Percentiles rank a stretch among this genome's conserved stretches.
Conservation (phyloP, 805 yeast species). For the Priceomyces haplophilus region DNA sequence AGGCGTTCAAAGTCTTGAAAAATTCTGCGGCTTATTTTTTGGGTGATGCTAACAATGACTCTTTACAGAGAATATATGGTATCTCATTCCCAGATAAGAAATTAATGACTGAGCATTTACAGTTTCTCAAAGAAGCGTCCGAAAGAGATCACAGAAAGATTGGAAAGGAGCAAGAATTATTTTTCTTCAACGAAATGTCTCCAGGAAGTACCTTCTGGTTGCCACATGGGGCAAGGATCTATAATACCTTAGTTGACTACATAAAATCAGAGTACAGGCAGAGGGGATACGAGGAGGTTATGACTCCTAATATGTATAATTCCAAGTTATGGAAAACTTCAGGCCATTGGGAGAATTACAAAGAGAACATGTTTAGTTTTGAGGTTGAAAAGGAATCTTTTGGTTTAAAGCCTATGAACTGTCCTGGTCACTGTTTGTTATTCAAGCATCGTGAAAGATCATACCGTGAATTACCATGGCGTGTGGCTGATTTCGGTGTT, state of each 20-base stretch:
- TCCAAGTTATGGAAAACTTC: conserved; percentile 97
- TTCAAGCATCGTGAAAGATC: conserved; percentile 92
- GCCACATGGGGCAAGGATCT: conserved; percentile 98
- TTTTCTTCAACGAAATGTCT: conserved; percentile 92
- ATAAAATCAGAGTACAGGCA: conserved; percentile 80
- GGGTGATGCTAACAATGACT: conserved; percentile 90
- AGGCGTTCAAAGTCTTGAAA: conserved; percentile 89
- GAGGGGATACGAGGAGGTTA: conserved; percentile 97
- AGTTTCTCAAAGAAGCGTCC: conserved; percentile 93
- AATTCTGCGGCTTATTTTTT: conserved; percentile 94
- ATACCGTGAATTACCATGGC: conserved; percentile 95
- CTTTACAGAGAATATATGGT: conserved; percentile 96
- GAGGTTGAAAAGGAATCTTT: conserved; percentile 94
- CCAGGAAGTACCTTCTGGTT: conserved; percentile 99
- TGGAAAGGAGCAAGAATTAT: conserved; percentile 94
- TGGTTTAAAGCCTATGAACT: conserved; percentile 93
- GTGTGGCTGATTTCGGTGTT: conserved; percentile 98
- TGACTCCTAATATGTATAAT: conserved; percentile 98
- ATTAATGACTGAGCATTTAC: conserved; percentile 89
- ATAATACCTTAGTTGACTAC: conserved; percentile 78
- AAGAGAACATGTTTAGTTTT: conserved; percentile 95
- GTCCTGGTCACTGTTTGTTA: conserved; percentile 91
- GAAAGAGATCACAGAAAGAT: conserved; percentile 94
- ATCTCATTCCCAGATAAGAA: conserved; percentile 98
- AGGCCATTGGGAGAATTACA: conserved; percentile 98